phyloP scores from a whole-genome alignment of 2,329 filamentous ascomycete species.

The Fusarium illudens region DNA sequence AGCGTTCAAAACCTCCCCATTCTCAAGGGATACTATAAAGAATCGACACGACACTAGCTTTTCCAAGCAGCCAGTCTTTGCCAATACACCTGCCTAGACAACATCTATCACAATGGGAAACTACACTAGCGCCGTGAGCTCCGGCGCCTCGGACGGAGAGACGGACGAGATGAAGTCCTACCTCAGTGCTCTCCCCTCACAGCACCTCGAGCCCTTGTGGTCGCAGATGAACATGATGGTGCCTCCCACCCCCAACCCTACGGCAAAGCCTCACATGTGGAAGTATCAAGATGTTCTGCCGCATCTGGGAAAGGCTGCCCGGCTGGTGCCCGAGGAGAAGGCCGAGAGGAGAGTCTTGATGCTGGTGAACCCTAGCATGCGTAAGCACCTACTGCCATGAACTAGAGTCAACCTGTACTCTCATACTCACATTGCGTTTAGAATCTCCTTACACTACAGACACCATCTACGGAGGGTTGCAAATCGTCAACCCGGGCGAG shows the following conservation, averaged over 20 bases:
- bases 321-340: conserved; percentile 49
- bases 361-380: conserved; percentile 61
- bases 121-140: conserved; percentile 4
- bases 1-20: background rate
- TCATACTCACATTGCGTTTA: conserved; percentile 24
- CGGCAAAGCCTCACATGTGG: conserved; percentile 51
- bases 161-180: conserved; percentile 43
- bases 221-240: conserved; percentile 57
- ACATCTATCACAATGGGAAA: conserved; percentile 18
- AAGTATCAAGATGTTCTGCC: conserved; percentile 48
- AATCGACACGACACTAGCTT: background rate
- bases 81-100: background rate
- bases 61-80: no score
- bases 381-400: conserved; percentile 9
- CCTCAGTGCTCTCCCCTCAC: conserved; percentile 41
- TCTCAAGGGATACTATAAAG: background rate
- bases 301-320: conserved; percentile 47
- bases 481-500: conserved; percentile 65
- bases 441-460: conserved; percentile 58
- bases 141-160: conserved; percentile 15
- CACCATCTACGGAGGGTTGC: conserved; percentile 65
- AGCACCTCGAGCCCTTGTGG: conserved; percentile 56
- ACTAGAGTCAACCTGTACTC: fast-evolving
- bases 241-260: conserved; percentile 56
- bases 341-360: conserved; percentile 54